Base-by-base conservation (phyloP, 2,329 filamentous ascomycete species). In the Talaromyces atroroseus region DNA sequence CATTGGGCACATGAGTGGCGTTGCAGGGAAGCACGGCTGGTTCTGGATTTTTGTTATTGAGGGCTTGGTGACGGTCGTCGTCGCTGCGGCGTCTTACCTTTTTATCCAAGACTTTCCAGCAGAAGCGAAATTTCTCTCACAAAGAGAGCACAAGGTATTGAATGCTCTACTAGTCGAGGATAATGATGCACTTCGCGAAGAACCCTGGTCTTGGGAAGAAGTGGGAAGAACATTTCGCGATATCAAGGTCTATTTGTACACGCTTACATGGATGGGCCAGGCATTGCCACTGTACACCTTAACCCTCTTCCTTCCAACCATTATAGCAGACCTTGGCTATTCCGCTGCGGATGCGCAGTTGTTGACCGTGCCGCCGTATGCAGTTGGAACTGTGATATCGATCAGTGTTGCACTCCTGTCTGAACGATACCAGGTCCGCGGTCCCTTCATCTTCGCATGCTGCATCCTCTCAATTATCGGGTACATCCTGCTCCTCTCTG, bases 1-100 rank as follows among this genome's bases (percentile, higher is more conserved):
- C 89, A 94, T 95, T 60, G 89, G 89, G 18, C 90, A 94, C 67
- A 91, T 95, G 88, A 81, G 89, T 61, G 82, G 86, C 0, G 65
- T 82, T 5, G 82, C 74, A 34, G 82, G 67, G 4, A 59, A 70
- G 20, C 62, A 54, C 2, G 56, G 56, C 29, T 58, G 56, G 56
- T 49, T 53, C 42, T 58, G 56, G 82, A 84, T 84, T 24, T 85
- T 85, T 52, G 83, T 84, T 21, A 67, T 85, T 6, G 81, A 82
- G 60, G 88, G 88, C 14, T 73, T 87, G 2, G 75, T 83, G 1
- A 90, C 62, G 85, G 81, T 60, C 87, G 91, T 87, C 0, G 78
- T 89, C 23, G 88, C 85, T 5, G 62, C 61, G 70, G 63, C 57
- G 60, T 65, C 61, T 20, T 66, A 61, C 34, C 53, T 68, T 16